A percentile compares a stretch with the other conserved stretches of the same genome.
These are phyloP conservation scores for Lolium rigidum DNA, from an alignment of 176 grass and related monocot genomes.

Conservation along the genomic window DNA sequence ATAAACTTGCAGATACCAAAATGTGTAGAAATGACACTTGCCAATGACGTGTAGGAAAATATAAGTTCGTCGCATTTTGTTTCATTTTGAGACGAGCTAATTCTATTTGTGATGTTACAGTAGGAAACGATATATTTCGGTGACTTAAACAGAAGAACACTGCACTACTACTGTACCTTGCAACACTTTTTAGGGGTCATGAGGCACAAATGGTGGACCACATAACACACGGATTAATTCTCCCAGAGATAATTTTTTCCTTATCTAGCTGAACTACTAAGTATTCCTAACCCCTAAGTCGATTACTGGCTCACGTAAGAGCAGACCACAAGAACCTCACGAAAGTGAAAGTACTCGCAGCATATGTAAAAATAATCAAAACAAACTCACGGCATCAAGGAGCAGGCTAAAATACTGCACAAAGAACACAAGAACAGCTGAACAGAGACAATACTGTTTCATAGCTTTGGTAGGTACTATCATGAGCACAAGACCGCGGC, in stretches of 20 bases:
- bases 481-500: not conserved
- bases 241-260: not conserved
- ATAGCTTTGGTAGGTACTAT: too few relatives aligned
- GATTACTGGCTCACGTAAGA: too few relatives aligned
- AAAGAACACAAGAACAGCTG: not conserved
- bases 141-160: too few relatives aligned
- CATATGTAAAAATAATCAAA: not conserved
- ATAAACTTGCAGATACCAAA: not conserved
- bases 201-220: not conserved
- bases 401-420: not conserved
- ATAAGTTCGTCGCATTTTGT: too few relatives aligned
- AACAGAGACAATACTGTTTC: not conserved
- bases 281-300: not conserved
- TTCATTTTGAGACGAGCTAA: too few relatives aligned
- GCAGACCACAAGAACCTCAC: too few relatives aligned
- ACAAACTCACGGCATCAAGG: not conserved
- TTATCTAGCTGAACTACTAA: not conserved
- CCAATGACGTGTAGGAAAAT: too few relatives aligned
- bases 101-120: too few relatives aligned
- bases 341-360: not conserved
- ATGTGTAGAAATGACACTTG: not conserved
- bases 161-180: too few relatives aligned
- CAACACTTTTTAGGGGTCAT: not conserved
- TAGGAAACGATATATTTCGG: too few relatives aligned
- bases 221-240: not conserved